Percentiles rank a stretch among this genome's conserved stretches.
Conservation (phyloP, 2,329 filamentous ascomycete genomes). For the Cryphonectria carpinicola region DNA sequence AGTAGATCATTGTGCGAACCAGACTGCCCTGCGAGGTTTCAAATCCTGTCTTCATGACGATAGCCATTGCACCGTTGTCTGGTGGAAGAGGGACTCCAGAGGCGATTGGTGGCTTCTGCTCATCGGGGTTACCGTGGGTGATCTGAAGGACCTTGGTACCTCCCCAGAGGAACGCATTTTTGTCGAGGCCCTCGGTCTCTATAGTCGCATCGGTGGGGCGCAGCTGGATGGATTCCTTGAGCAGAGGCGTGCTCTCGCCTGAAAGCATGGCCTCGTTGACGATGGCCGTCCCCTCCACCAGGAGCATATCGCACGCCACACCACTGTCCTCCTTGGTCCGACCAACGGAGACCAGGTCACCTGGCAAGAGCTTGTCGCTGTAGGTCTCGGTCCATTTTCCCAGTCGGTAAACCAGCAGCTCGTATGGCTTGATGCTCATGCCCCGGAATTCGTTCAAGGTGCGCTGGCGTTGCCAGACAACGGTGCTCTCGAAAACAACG, state of each 20-base stretch:
- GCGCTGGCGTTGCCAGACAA: conserved; percentile 97
- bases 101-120: conserved; percentile 70
- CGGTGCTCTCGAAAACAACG: conserved; percentile 95
- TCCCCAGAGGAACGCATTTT: conserved; percentile 94
- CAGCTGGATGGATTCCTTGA: conserved; percentile 95
- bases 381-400: conserved; percentile 86
- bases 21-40: conserved; percentile 98
- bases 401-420: conserved; percentile 86
- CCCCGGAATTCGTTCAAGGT: conserved; percentile 95
- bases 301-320: conserved; percentile 94
- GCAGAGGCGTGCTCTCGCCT: conserved; percentile 92
- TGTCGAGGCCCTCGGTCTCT: conserved; percentile 90
- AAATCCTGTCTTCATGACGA: conserved; percentile 97
- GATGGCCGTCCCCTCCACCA: conserved; percentile 93
- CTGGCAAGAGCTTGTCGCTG: conserved; percentile 90
- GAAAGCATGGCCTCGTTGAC: conserved; percentile 99
- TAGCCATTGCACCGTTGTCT: conserved; percentile 89
- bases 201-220: conserved; percentile 79
- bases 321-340: conserved; percentile 96
- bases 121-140: conserved; percentile 80
- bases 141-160: conserved; percentile 97
- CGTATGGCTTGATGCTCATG: conserved; percentile 99
- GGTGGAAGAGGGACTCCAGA: conserved; percentile 84
- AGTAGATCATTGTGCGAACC: conserved; percentile 99
- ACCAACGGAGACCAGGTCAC: conserved; percentile 88